A percentile compares a stretch with the other conserved stretches of the same genome.
These are phyloP conservation scores for Pythium catenulatum DNA, from an alignment of 352 stramenopile species.

Conservation along the genomic window DNA sequence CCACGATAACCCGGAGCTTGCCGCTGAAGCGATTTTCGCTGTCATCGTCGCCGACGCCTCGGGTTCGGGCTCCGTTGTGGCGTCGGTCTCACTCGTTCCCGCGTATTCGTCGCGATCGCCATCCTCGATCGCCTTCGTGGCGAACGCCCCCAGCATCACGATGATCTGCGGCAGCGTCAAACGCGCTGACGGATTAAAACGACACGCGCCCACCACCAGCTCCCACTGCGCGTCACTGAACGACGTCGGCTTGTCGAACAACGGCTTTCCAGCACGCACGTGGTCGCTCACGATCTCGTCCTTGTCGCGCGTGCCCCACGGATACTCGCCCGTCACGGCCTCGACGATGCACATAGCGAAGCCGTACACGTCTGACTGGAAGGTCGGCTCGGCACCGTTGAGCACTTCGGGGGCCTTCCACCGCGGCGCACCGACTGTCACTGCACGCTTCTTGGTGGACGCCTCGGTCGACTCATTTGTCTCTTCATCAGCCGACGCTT, in stretches of 20 bases:
- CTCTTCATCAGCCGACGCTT: too few species aligned
- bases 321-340: conserved; percentile 15
- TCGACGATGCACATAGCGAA: conserved; percentile 61
- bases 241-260: background rate
- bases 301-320: background rate
- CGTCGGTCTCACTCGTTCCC: too few species aligned
- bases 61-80: too few species aligned
- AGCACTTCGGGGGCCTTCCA: conserved; percentile 54
- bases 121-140: too few species aligned
- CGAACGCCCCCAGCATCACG: background rate
- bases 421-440: background rate
- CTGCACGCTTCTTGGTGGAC: too few species aligned
- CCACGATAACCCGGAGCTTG: too few species aligned
- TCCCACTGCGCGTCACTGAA: background rate
- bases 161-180: background rate
- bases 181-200: background rate
- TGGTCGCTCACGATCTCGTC: background rate
- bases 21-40: too few species aligned
- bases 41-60: too few species aligned
- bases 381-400: background rate
- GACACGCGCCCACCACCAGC: background rate
- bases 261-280: background rate
- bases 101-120: too few species aligned
- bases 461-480: too few species aligned
- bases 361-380: conserved; percentile 54